These are phyloP conservation scores for Tulasnella sp. DNA, from an alignment of 768 basidiomycete genomes.

Conservation along the genomic window DNA sequence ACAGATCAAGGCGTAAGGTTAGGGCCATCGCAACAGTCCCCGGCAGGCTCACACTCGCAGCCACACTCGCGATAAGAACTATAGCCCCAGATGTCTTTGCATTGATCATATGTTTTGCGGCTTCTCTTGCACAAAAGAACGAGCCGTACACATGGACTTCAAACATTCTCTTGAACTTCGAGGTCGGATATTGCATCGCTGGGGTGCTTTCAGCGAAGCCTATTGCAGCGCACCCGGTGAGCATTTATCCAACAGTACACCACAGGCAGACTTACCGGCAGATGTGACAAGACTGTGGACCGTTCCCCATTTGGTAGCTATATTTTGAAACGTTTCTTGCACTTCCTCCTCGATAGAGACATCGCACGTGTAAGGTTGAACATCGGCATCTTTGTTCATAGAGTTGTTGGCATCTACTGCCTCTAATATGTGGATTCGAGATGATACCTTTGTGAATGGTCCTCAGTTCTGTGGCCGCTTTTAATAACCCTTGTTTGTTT, in stretches of 20 bases:
- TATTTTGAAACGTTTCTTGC: constrained; percentile 60
- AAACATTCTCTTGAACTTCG: constrained; percentile 76
- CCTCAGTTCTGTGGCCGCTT: constrained; percentile 65
- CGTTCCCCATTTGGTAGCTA: constrained; percentile 61
- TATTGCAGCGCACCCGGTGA: constrained; percentile 1
- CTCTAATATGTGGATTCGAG: background rate
- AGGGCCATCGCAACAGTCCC: background rate
- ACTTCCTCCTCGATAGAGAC: constrained; percentile 80
- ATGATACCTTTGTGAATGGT: constrained; percentile 44
- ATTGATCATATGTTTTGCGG: constrained; percentile 85
- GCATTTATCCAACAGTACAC: constrained; percentile 25
- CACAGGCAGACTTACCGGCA: constrained; percentile 51
- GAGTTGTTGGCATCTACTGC: constrained; percentile 13
- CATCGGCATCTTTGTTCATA: constrained; percentile 47
- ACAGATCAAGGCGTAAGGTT: constrained; percentile 17
- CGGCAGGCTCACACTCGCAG: constrained; percentile 61
- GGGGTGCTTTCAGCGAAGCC: constrained; percentile 64
- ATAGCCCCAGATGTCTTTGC: constrained; percentile 68
- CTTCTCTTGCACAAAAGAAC: constrained; percentile 95
- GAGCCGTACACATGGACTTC: constrained; percentile 93
- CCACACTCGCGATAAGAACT: constrained; percentile 86
- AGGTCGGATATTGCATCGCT: constrained; percentile 80
- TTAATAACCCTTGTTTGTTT: constrained; percentile 60
- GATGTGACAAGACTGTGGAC: constrained; percentile 84
- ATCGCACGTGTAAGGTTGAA: constrained; percentile 79